phyloP scores from a whole-genome alignment of 2,329 filamentous ascomycete genomes.

The Incumbomyces delicatus region DNA sequence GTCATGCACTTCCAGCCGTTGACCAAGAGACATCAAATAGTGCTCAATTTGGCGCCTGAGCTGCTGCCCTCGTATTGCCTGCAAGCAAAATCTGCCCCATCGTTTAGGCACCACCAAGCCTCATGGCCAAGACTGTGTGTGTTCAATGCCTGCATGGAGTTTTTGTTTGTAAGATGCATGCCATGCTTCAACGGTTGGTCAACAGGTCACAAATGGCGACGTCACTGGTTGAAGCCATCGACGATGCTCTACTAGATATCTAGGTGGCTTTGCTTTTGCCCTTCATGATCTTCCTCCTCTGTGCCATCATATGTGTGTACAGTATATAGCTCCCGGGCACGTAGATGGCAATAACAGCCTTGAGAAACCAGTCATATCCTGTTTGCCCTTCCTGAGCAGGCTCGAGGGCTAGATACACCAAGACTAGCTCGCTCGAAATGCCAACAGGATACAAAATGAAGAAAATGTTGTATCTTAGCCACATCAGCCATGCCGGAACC shows the following conservation, averaged over 20 bases:
- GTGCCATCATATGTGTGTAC: slow-evolving; percentile 90
- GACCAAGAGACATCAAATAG: no score
- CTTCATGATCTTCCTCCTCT: slow-evolving; percentile 70
- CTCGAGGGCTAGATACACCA: slow-evolving; percentile 61
- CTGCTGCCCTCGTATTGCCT: no score
- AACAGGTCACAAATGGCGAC: neutral
- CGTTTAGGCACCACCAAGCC: no score
- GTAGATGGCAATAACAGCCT: slow-evolving; percentile 61
- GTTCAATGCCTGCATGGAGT: no score
- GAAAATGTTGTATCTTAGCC: slow-evolving; percentile 81
- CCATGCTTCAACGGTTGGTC: neutral
- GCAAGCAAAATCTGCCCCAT: no score
- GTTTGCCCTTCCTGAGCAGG: slow-evolving; percentile 43
- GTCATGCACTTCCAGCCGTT: no score
- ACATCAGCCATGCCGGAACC: slow-evolving; percentile 59
- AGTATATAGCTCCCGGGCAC: slow-evolving; percentile 75
- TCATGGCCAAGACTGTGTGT: no score
- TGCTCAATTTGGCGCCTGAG: no score
- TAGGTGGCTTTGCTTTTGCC: slow-evolving; percentile 42
- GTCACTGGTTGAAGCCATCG: no score
- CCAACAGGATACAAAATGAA: slow-evolving; percentile 86
- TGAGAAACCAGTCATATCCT: slow-evolving; percentile 50
- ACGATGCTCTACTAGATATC: no score
- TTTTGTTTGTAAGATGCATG: no score
- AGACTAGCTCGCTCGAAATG: slow-evolving; percentile 74